A percentile compares a stretch with the other conserved stretches of the same genome.
Evolutionary conservation across 2,329 filamentous ascomycete species (phyloP).

Genomic region (Pyrenophora graminea): DNA sequence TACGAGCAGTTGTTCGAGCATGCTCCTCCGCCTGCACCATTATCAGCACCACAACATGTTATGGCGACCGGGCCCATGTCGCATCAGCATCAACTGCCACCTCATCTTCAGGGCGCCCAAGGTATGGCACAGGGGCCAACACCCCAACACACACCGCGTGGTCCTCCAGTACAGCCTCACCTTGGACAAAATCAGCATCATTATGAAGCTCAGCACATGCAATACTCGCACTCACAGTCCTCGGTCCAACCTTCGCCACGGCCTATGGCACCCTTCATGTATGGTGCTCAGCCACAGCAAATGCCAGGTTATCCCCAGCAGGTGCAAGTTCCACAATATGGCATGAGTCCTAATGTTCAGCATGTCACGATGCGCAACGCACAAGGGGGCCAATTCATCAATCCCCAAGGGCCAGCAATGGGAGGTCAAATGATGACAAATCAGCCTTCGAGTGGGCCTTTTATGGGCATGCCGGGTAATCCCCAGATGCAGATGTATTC

Average conservation of each 20-base stretch:
- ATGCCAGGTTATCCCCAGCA: constrained; percentile 54
- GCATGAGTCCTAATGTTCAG: constrained; percentile 69
- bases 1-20: constrained; percentile 82
- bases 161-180: constrained; percentile 75
- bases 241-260: constrained; percentile 82
- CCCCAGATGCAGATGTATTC: constrained; percentile 85
- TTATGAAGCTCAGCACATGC: constrained; percentile 84
- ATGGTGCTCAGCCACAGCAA: constrained; percentile 65
- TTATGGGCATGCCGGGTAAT: constrained; percentile 69
- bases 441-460: constrained; percentile 67
- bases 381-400: constrained; percentile 74
- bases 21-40: constrained; percentile 58
- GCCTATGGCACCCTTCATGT: constrained; percentile 71
- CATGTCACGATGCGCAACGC: constrained; percentile 74
- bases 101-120: constrained; percentile 75
- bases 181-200: constrained; percentile 70
- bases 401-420: constrained; percentile 72
- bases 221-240: constrained; percentile 79
- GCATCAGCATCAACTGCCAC: constrained; percentile 82
- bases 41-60: constrained; percentile 67
- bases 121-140: constrained; percentile 70
- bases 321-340: constrained; percentile 69
- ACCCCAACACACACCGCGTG: constrained; percentile 76
- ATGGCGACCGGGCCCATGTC: constrained; percentile 69
- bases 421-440: constrained; percentile 79